Percentiles rank a stretch among this genome's conserved stretches.
Conservation (phyloP, 768 basidiomycete species). For the Suillus paluster region DNA sequence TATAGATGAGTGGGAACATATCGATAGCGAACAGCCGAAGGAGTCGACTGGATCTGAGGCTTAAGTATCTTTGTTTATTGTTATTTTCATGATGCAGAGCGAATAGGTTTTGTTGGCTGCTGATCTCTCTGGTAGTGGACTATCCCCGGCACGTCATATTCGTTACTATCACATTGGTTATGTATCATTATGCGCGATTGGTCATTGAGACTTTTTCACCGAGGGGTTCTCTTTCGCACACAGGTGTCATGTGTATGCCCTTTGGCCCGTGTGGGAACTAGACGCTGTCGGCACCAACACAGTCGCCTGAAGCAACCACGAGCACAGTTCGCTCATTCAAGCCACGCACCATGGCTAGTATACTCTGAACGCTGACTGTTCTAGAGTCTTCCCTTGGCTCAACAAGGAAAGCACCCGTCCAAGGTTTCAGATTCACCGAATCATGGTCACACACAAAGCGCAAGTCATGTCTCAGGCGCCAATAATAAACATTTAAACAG, state of each 20-base stretch:
- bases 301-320: neutral
- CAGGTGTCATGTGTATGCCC: neutral
- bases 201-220: neutral
- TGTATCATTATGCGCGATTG: neutral
- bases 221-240: neutral
- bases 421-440: neutral
- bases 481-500: slow-evolving; percentile 7
- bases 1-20: slow-evolving; percentile 52
- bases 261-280: neutral
- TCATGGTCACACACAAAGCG: neutral
- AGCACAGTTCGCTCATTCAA: neutral
- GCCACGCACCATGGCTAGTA: neutral
- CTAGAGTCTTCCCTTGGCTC: neutral
- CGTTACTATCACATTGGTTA: neutral
- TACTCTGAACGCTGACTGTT: neutral
- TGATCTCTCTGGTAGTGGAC: neutral
- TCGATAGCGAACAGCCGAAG: slow-evolving; percentile 31
- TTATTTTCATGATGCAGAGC: neutral
- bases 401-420: neutral
- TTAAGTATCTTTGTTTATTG: slow-evolving; percentile 11
- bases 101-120: neutral
- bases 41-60: slow-evolving; percentile 17
- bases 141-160: neutral
- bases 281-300: neutral
- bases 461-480: neutral